Evolutionary conservation across 1,284 basidiomycete genomes (phyloP).

Genomic region (Tilletia horrida): DNA sequence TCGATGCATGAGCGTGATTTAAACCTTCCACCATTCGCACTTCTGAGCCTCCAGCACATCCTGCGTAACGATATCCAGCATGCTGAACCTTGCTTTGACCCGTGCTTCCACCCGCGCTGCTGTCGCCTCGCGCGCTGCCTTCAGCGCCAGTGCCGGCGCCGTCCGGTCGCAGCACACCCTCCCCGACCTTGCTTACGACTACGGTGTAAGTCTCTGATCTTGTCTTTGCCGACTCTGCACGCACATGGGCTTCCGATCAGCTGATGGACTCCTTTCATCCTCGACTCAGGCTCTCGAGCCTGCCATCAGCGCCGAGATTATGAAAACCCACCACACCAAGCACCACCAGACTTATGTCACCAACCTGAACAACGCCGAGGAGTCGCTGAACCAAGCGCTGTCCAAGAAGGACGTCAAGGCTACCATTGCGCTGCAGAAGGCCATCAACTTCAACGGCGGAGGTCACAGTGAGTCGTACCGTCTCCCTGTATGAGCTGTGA

Average conservation of each 20-base stretch:
- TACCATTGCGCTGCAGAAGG: constrained; percentile 40
- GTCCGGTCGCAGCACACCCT: constrained; percentile 52
- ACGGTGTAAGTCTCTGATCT: constrained; percentile 26
- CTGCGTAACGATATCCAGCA: background rate
- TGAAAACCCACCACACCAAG: constrained; percentile 54
- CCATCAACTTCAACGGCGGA: constrained; percentile 54
- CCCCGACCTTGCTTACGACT: constrained; percentile 53
- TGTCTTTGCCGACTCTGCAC: background rate
- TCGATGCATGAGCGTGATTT: too few species aligned
- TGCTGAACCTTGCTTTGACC: background rate
- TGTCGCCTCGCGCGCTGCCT: constrained; percentile 17
- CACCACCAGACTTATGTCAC: constrained; percentile 55
- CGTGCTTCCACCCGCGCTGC: constrained; percentile 21
- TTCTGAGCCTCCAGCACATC: background rate
- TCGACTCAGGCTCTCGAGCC: constrained; percentile 45
- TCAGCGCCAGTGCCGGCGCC: constrained; percentile 15
- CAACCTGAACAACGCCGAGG: constrained; percentile 50
- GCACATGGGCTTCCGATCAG: background rate
- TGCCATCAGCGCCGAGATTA: constrained; percentile 50
- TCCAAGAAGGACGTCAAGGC: constrained; percentile 44
- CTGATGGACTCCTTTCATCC: background rate
- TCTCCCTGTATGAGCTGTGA: constrained; percentile 11
- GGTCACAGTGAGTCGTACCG: constrained; percentile 23
- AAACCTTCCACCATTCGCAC: too few species aligned
- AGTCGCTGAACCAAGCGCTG: constrained; percentile 39